phyloP scores from a whole-genome alignment of 495 filamentous ascomycete genomes.

The Penicillium silybi region DNA sequence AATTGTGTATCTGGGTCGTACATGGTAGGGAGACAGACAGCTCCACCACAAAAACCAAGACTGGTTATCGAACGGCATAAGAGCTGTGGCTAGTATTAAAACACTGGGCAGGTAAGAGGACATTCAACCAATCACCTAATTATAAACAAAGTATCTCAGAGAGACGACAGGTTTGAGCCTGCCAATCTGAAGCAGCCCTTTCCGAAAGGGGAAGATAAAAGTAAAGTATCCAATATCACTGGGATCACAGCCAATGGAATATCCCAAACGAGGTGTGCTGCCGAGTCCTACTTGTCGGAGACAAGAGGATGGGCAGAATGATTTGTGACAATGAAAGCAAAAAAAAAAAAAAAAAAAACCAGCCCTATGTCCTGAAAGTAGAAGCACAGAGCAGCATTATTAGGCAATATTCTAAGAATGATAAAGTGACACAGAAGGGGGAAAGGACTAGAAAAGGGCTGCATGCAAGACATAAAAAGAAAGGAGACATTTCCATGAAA shows the following conservation, averaged over 20 bases:
- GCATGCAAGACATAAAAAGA: constrained; percentile 11
- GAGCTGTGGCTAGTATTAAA: constrained; percentile 7
- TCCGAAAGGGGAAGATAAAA: not conserved
- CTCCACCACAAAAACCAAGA: no score
- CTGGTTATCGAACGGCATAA: no score
- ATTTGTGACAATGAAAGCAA: not conserved
- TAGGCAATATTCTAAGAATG: constrained; percentile 22
- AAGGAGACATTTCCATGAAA: not conserved
- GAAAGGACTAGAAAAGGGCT: constrained; percentile 9
- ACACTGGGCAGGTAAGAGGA: no score
- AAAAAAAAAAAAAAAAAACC: constrained; percentile 7
- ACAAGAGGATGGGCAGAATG: not conserved
- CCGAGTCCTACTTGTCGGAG: not conserved
- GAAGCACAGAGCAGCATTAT: constrained; percentile 8
- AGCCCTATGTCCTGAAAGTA: constrained; percentile 4
- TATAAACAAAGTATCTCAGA: constrained; percentile 21
- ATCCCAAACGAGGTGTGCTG: not conserved
- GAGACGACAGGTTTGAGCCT: constrained; percentile 1
- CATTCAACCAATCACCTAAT: constrained; percentile 18
- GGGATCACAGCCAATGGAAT: not conserved
- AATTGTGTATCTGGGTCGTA: no score
- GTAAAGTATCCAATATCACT: constrained; percentile 3
- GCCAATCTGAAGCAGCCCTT: constrained; percentile 3
- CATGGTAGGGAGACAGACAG: no score
- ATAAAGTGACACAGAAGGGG: constrained; percentile 19